These are phyloP conservation scores for Ogataea trehalophila DNA, from an alignment of 805 yeast genomes.

Conservation along the genomic window DNA sequence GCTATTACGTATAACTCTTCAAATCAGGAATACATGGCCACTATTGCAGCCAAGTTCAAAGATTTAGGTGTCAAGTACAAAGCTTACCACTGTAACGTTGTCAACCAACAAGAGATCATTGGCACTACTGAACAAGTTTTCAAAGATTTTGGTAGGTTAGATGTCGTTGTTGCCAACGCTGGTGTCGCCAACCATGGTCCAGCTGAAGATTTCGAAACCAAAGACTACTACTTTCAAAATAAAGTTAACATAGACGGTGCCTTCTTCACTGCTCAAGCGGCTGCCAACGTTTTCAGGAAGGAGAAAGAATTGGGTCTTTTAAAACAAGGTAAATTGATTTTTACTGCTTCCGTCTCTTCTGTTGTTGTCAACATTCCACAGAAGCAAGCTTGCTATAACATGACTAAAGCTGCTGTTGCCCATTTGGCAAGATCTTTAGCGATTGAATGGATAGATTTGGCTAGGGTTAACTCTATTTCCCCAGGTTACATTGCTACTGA, in stretches of 20 bases:
- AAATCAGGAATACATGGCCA: conserved; percentile 27
- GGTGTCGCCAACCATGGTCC: conserved; percentile 6
- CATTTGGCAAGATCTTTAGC: conserved; percentile 44
- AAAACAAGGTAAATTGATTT: conserved; percentile 41
- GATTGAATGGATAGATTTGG: conserved; percentile 45
- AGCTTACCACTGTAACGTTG: conserved; percentile 23
- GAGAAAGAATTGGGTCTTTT: conserved; percentile 25
- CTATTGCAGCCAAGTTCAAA: conserved; percentile 34
- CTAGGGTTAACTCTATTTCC: conserved; percentile 35
- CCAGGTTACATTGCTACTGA: conserved; percentile 33
- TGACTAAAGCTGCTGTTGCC: conserved; percentile 46
- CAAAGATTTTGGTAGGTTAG: conserved; percentile 32
- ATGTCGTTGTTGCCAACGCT: conserved; percentile 19
- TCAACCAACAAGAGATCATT: conserved; percentile 26
- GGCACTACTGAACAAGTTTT: conserved; percentile 25
- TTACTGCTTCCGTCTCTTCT: conserved; percentile 53
- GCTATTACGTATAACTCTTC: conserved; percentile 35
- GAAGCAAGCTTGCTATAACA: conserved; percentile 45
- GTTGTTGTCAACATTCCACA: conserved; percentile 51
- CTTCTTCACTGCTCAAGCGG: conserved; percentile 45
- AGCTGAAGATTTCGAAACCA: not conserved
- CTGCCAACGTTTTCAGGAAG: conserved; percentile 42
- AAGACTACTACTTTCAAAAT: conserved; percentile 16
- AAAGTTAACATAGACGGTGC: conserved; percentile 45
- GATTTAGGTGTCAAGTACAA: conserved; percentile 7